phyloP scores from a whole-genome alignment of 2,329 filamentous ascomycete genomes.

The Venturiaceae sp. region DNA sequence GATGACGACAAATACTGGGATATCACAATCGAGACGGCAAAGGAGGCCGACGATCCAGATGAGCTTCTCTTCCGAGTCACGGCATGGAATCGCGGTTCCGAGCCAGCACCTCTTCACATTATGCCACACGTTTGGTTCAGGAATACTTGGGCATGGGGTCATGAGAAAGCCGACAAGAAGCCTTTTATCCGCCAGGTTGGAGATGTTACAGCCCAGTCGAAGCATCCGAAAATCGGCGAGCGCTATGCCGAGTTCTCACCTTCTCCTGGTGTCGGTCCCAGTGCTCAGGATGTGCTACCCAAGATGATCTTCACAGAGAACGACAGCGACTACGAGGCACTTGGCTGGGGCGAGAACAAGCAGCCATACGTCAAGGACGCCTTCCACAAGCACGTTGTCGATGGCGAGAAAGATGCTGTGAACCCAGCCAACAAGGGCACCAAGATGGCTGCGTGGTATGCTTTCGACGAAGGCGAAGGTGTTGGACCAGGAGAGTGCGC shows the following conservation, averaged over 20 bases:
- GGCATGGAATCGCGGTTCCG: constrained; percentile 88
- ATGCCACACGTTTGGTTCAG: constrained; percentile 94
- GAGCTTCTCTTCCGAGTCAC: constrained; percentile 90
- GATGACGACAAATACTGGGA: constrained; percentile 92
- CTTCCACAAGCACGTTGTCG: constrained; percentile 80
- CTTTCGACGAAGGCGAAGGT: constrained; percentile 81
- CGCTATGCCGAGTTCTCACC: constrained; percentile 79
- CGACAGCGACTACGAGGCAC: constrained; percentile 72
- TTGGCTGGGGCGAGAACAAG: constrained; percentile 62
- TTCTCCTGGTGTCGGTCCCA: constrained; percentile 72
- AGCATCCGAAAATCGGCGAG: constrained; percentile 70
- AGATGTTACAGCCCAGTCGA: constrained; percentile 63
- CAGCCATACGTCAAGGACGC: constrained; percentile 88
- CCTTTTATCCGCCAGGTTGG: constrained; percentile 62
- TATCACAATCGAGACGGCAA: constrained; percentile 92
- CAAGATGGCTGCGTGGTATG: constrained; percentile 85
- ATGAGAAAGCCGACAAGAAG: constrained; percentile 65
- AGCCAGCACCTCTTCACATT: constrained; percentile 85
- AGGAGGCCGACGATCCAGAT: constrained; percentile 84
- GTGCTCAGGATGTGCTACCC: constrained; percentile 75
- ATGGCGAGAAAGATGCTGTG: constrained; percentile 67
- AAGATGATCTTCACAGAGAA: constrained; percentile 89
- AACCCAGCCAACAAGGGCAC: constrained; percentile 76
- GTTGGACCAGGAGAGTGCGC: constrained; percentile 87
- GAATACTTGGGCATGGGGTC: constrained; percentile 94